Base-by-base conservation (phyloP, 495 filamentous ascomycete species). In the Aspergillus leporis region DNA sequence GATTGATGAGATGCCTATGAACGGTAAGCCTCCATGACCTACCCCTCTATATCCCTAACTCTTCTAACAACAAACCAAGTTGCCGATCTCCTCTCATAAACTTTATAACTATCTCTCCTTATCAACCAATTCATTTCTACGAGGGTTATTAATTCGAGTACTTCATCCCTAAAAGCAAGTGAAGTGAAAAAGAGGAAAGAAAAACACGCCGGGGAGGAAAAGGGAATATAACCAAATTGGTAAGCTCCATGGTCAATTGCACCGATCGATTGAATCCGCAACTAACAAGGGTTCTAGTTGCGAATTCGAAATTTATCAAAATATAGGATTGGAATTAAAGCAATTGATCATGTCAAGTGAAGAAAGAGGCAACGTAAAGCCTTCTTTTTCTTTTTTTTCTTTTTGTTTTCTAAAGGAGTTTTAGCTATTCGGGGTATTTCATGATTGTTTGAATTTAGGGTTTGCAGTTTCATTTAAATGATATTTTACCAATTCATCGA, bases 1-100 rank as follows among this genome's bases (percentile, higher is more conserved):
- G 76, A 98, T 98, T 62, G 94, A 98, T 68, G 94, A 98, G 82
- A 98, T 98, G 94, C 94, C 94, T 25, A 97, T 98, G 94, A 98
- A 98, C 68, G 84, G 83, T 81, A 57, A 67, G 72, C 1, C 4
- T 19, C 16, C 41, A 45, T 21, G 21, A n/a, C 48, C 51, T 30
- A 21, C 22, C 50, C 32, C 13, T 41, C 0, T 47, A 19, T 18
- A 16, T n/a, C 40, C 16, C 16, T 38, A 55, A 6, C 38, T 8
- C 12, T 18, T 61, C 66, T 64, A 40, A 59, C 43, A 13, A 38
- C 46, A 9, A 16, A 53, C 7, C 50, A 80, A n/a, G 77, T 80
- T 62, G 77, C 77, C 51, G 77, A 80, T 66, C 69, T 80, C 22
- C 73, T 80, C 32, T 76, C 75, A 40, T 78, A 78, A 41, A 72